phyloP scores from a whole-genome alignment of 768 basidiomycete genomes.

The Lactarius indigo region DNA sequence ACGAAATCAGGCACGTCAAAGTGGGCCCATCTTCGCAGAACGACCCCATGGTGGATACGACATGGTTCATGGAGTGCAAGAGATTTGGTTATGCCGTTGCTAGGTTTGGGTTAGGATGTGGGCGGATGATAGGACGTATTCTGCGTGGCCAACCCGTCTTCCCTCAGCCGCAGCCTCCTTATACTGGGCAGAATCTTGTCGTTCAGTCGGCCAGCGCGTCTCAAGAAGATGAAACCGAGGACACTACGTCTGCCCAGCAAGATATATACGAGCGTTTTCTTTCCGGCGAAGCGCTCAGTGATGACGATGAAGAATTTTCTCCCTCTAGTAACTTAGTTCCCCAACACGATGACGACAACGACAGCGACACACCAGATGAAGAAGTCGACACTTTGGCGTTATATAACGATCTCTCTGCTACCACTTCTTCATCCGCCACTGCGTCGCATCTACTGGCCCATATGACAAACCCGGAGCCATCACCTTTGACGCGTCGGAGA shows the following conservation, averaged over 20 bases:
- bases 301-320: conserved; percentile 45
- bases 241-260: conserved; percentile 31
- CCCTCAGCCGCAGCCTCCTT: not conserved
- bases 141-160: conserved; percentile 17
- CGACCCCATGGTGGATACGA: conserved; percentile 40
- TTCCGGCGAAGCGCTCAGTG: conserved; percentile 51
- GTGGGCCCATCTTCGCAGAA: conserved; percentile 34
- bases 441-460: conserved; percentile 54
- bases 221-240: conserved; percentile 22
- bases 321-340: conserved; percentile 18
- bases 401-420: conserved; percentile 51
- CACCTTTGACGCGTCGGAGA: conserved; percentile 46
- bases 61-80: conserved; percentile 40
- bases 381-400: conserved; percentile 41
- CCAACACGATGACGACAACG: conserved; percentile 23
- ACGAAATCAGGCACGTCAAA: conserved; percentile 48
- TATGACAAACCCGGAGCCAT: conserved; percentile 42
- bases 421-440: conserved; percentile 33
- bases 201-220: not conserved
- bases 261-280: conserved; percentile 56
- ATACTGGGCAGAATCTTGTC: not conserved
- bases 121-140: conserved; percentile 17
- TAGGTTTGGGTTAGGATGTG: conserved; percentile 19
- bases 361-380: conserved; percentile 21
- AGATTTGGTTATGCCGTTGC: conserved; percentile 13